A percentile compares a stretch with the other conserved stretches of the same genome.
Evolutionary conservation across 106 monocot genomes (phyloP).

Genomic region (Agapanthus africanus): DNA sequence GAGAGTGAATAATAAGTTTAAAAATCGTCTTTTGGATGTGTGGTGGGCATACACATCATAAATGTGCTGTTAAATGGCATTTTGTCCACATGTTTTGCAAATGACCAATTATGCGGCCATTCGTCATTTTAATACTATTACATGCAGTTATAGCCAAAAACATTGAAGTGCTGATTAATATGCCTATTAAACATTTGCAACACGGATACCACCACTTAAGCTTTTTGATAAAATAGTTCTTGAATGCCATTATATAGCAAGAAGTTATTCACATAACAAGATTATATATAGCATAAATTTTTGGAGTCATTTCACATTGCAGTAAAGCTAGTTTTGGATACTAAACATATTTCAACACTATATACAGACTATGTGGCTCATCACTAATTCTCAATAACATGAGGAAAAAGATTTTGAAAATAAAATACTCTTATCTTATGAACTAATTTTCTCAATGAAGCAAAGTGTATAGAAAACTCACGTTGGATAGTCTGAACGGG

Average conservation of each 20-base stretch:
- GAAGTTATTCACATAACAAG: background rate
- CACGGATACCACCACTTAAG: conserved; percentile 76
- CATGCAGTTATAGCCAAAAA: no score
- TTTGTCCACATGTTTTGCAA: no score
- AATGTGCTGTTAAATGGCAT: no score
- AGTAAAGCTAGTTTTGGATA: no score
- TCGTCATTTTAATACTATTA: no score
- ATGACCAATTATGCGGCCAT: no score
- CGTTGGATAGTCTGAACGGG: conserved; percentile 70
- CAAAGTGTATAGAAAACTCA: conserved; percentile 21
- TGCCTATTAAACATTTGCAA: conserved; percentile 43
- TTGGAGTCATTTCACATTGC: no score
- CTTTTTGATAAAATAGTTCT: no score
- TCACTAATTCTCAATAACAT: background rate
- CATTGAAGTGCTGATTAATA: background rate
- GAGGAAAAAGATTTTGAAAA: background rate
- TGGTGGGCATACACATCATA: no score
- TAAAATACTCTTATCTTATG: background rate
- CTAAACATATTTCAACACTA: background rate
- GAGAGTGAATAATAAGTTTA: no score
- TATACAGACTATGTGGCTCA: background rate
- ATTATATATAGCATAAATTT: background rate
- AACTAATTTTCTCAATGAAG: background rate
- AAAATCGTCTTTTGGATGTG: no score
- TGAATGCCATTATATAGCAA: no score